Evolutionary conservation across 768 basidiomycete genomes (phyloP), one percentile per base, ranked within the genome.

Genomic region (Boletus eberwhitei): DNA sequence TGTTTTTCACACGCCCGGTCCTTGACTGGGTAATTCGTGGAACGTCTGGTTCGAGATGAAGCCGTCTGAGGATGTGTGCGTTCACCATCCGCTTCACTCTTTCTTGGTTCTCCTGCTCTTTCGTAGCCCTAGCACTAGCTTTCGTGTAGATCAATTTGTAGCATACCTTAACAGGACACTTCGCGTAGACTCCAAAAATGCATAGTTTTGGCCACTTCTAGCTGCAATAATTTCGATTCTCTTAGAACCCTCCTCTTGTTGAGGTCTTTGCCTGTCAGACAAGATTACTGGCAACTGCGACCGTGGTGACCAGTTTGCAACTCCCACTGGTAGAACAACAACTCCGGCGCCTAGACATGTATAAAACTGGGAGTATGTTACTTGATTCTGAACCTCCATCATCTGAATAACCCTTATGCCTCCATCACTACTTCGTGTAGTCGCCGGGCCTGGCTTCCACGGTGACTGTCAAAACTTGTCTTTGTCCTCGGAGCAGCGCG

Each of bases 61-160:
- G 29, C 8, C 3, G 29, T 29, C 29, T 29, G 29, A 8, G 7
- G 29, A 29, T 29, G 9, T 31, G 31, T 31, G 31, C 31, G 31
- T 31, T 31, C 31, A 9, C 31, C 31, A 31, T 31, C 31, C 19
- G 8, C 3, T 37, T 47, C 35, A 24, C 13, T 59, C 38, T 48
- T 9, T 59, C 38, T 48, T 9, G 4, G 4, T 29, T 19, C 41
- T 52, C 43, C 22, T 1, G 19, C 36, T 40, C 32, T 52, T 53
- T 67, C 31, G 64, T 65, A 65, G 65, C 62, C 52, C 40, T 64
- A 67, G 62, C 39, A 26, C 9, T 29, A 17, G 11, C 31, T 21
- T 55, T 53, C 22, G 32, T 51, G 53, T 58, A 48, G 31, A 50
- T 46, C 4, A 32, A 32, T 32, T 32, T 32, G 31, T 32, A 32